Evolutionary conservation across 768 basidiomycete species (phyloP).

Genomic region (Phylloporus sp.): DNA sequence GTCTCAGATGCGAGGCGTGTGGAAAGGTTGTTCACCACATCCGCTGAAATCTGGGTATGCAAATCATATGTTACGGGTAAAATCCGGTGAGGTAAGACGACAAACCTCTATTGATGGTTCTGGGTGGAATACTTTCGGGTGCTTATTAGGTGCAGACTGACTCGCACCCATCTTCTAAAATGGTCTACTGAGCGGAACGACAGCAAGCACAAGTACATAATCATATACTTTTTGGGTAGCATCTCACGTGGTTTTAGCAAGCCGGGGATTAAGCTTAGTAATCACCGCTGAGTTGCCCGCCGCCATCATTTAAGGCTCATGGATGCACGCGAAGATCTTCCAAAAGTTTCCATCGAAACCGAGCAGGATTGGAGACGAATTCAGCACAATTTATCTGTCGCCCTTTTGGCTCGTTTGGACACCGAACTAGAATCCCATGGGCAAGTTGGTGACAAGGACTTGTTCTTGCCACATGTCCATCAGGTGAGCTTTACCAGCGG

Average conservation of each 20-base stretch:
- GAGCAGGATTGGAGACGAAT: conserved; percentile 64
- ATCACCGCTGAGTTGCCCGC: no score
- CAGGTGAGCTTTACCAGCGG: conserved; percentile 36
- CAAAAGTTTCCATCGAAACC: conserved; percentile 58
- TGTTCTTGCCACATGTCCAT: conserved; percentile 45
- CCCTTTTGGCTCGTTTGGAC: conserved; percentile 44
- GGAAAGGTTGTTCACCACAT: conserved; percentile 74
- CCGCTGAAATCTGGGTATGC: conserved; percentile 64
- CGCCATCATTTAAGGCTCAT: no score
- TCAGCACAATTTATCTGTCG: conserved; percentile 45
- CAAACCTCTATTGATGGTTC: conserved; percentile 52
- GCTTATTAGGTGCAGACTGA: conserved; percentile 56
- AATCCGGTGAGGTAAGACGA: background rate
- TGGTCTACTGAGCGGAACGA: background rate
- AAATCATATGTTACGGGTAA: conserved; percentile 1
- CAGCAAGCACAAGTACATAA: no score
- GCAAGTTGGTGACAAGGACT: conserved; percentile 40
- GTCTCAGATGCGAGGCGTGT: conserved; percentile 55
- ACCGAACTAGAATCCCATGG: conserved; percentile 39
- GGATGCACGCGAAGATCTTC: conserved; percentile 40
- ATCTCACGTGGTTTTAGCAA: background rate
- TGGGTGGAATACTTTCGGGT: conserved; percentile 53
- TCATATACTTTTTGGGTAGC: no score
- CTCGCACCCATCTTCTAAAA: conserved; percentile 52
- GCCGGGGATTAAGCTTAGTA: no score